Evolutionary conservation across 495 filamentous ascomycete species (phyloP).

Genomic region (Penicillium subrubescens): DNA sequence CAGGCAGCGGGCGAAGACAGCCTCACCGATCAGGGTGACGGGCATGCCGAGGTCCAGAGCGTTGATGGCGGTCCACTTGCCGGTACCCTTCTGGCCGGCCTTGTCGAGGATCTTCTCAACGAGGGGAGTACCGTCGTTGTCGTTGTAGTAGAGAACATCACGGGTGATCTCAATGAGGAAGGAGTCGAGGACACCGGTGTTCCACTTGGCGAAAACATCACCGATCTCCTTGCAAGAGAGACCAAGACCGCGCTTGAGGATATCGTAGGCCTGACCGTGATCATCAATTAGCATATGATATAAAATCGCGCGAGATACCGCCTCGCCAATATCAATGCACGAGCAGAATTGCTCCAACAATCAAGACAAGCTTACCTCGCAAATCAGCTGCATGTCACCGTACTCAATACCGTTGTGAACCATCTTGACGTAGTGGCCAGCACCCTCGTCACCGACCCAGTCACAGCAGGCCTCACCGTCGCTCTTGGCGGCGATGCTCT

Average conservation of each 20-base stretch:
- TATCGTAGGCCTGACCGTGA: constrained; percentile 83
- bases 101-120: constrained; percentile 99
- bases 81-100: constrained; percentile 98
- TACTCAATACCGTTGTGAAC: constrained; percentile 99
- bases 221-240: constrained; percentile 88
- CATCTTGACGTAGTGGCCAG: constrained; percentile 99
- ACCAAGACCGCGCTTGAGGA: constrained; percentile 95
- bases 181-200: constrained; percentile 96
- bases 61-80: constrained; percentile 99
- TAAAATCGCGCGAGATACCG: background rate
- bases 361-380: constrained; percentile 65
- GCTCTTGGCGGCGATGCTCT: constrained; percentile 95
- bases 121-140: constrained; percentile 85
- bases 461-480: constrained; percentile 97
- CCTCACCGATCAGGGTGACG: constrained; percentile 95
- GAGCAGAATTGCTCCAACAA: background rate
- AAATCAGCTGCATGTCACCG: constrained; percentile 99
- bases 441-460: constrained; percentile 99
- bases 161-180: constrained; percentile 99
- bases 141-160: constrained; percentile 95
- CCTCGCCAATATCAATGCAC: background rate
- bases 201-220: constrained; percentile 72
- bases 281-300: background rate
- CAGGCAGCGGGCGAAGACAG: constrained; percentile 92
- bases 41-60: constrained; percentile 98